A percentile compares a stretch with the other conserved stretches of the same genome.
Evolutionary conservation across 352 stramenopile genomes (phyloP).

Genomic region (Phytophthora idaei): DNA sequence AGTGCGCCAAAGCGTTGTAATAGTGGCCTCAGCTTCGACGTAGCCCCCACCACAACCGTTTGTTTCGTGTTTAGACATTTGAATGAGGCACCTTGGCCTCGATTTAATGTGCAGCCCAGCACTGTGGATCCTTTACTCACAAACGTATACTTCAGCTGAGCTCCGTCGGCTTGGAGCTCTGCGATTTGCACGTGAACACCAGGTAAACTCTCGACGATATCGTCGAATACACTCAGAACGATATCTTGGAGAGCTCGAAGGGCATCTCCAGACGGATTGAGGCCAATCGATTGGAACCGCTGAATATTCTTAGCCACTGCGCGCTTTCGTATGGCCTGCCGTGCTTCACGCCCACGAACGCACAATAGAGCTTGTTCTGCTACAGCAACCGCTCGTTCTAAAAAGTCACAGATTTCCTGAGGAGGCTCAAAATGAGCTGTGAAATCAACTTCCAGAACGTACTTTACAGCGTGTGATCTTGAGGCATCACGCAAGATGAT

Average conservation of each 20-base stretch:
- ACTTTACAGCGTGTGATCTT: conserved; percentile 28
- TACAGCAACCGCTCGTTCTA: conserved; percentile 44
- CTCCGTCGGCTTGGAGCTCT: conserved; percentile 55
- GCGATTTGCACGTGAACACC: conserved; percentile 62
- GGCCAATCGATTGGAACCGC: conserved; percentile 40
- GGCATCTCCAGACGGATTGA: conserved; percentile 63
- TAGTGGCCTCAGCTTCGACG: conserved; percentile 39
- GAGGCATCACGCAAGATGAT: conserved; percentile 39
- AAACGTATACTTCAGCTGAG: conserved; percentile 61
- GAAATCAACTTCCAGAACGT: conserved; percentile 56
- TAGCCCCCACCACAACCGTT: conserved; percentile 42
- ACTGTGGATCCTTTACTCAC: conserved; percentile 45
- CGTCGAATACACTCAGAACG: conserved; percentile 43
- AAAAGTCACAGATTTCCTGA: conserved; percentile 24
- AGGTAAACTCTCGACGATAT: conserved; percentile 56
- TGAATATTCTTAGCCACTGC: conserved; percentile 18
- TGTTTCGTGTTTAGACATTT: conserved; percentile 51
- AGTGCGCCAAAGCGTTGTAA: conserved; percentile 35
- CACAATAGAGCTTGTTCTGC: conserved; percentile 49
- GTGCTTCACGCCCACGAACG: conserved; percentile 57
- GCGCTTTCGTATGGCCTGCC: conserved; percentile 33
- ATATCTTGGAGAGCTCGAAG: conserved; percentile 54
- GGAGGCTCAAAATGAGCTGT: conserved; percentile 25
- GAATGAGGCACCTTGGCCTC: conserved; percentile 63
- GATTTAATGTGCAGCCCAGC: conserved; percentile 31